Conservation (phyloP, 495 filamentous ascomycete genomes). For the Aspergillus sclerotiicarbonarius region DNA sequence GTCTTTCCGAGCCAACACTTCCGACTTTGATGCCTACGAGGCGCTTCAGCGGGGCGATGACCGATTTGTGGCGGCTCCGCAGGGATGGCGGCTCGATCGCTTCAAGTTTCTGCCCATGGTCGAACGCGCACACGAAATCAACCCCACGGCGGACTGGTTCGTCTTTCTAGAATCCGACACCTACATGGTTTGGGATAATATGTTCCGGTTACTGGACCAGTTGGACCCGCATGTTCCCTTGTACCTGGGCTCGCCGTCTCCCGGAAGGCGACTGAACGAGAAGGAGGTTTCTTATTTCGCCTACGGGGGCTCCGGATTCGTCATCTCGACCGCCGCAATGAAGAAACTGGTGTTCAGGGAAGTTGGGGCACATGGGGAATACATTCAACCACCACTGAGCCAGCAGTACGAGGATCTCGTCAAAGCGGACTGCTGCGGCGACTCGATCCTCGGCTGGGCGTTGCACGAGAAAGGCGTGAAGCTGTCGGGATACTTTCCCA, state of each 20-base stretch:
- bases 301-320: conserved; percentile 54
- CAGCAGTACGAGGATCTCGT: conserved; percentile 37
- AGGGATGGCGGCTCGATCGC: conserved; percentile 59
- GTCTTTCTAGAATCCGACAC: conserved; percentile 65
- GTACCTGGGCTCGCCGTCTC: conserved; percentile 53
- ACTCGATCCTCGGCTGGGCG: conserved; percentile 51
- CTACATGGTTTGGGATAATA: conserved; percentile 61
- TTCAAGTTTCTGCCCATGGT: conserved; percentile 66
- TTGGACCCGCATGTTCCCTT: conserved; percentile 47
- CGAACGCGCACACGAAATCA: conserved; percentile 52
- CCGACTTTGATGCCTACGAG: conserved; percentile 38
- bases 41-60: conserved; percentile 20
- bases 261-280: conserved; percentile 30
- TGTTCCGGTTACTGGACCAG: conserved; percentile 53
- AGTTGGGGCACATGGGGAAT: conserved; percentile 17
- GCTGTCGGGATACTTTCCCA: conserved; percentile 50
- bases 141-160: conserved; percentile 57
- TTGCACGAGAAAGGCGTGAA: conserved; percentile 42
- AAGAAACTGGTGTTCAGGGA: conserved; percentile 28
- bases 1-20: conserved; percentile 26
- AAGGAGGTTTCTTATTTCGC: conserved; percentile 43
- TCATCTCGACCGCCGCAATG: conserved; percentile 50
- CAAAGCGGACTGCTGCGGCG: conserved; percentile 49
- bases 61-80: conserved; percentile 7
- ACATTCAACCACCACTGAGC: conserved; percentile 20